Base-by-base conservation (phyloP, 495 filamentous ascomycete species). In the Trichoderma asperelloides region DNA sequence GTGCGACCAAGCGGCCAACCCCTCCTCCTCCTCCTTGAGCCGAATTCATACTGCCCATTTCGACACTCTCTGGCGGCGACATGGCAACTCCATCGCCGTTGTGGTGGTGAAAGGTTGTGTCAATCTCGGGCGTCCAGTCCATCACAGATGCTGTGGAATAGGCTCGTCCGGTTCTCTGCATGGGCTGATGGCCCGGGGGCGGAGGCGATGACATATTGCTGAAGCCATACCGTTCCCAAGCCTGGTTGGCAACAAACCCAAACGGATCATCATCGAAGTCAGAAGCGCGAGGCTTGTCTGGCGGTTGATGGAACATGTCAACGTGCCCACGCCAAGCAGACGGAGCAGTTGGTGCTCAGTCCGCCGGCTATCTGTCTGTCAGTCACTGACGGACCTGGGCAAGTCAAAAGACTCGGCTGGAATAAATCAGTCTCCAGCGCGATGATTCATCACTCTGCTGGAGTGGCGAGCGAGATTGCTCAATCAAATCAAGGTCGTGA, bases 1-100 rank as follows among this genome's bases (percentile, higher is more conserved):
- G 64, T 15, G 64, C 64, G 41, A 65, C 43, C 64, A 65, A 45
- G 27, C 64, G 64, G 16, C 43, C n/a, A 30, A 65, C 64, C 9
- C 64, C 64, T n/a, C 64, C 64, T 45, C 39, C 55, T 25, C 55
- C 55, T 60, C 55, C 55, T 25, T 60, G 55, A 30, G 13, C 13
- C 23, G 55, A 3, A 60, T 25, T 21, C 23, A 60, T 18, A 21
- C 55, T 60, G 55, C 28, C 23, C 55, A 60, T 12, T 60, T 60
- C 55, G 55, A 60, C 55, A 30, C 16, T 30, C 28, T 60, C 55
- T 7, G 28, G 11, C 16, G 55, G 55, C 23, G 55, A 60, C 55
- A 60, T 60, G 55, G 55, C 55, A 18, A 60, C 55, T 60, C 55
- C 55, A 21, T 60, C 55, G 55, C 55, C 55, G 27, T 37, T 37